These are phyloP conservation scores for Craterostigma plantagineum DNA, from an alignment of 257 asterid genomes.

Conservation along the genomic window DNA sequence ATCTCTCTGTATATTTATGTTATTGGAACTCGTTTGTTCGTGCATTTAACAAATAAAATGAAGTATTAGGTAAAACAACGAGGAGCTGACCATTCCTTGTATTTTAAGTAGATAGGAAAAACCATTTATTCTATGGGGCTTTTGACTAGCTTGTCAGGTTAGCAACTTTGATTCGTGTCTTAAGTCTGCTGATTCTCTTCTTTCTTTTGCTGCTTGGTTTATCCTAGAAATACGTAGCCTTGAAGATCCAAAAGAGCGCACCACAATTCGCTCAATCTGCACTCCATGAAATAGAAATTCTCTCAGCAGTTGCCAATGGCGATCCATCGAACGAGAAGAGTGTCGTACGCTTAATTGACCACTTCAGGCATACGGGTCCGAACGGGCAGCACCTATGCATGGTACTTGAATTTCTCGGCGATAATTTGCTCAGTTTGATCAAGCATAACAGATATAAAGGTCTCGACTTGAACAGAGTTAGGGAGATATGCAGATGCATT, in stretches of 20 bases:
- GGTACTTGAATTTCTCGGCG: conserved; percentile 96
- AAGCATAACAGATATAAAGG: conserved; percentile 71
- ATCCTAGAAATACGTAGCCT: conserved; percentile 62
- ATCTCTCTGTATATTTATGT: no score
- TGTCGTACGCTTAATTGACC: conserved; percentile 64
- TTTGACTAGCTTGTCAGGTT: no score
- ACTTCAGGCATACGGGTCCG: conserved; percentile 88
- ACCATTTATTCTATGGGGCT: no score
- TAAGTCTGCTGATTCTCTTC: no score
- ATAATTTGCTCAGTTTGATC: conserved; percentile 62
- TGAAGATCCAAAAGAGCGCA: conserved; percentile 96
- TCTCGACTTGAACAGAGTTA: conserved; percentile 58
- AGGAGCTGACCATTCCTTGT: no score
- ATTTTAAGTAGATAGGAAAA: no score
- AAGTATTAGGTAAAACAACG: no score
- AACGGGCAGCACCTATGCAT: conserved; percentile 96
- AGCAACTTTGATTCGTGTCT: no score
- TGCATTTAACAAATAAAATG: no score
- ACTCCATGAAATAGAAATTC: conserved; percentile 74
- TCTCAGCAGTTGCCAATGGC: conserved; percentile 65
- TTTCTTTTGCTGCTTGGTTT: no score
- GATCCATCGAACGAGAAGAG: conserved; percentile 47
- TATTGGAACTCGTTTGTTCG: no score
- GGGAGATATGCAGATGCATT: conserved; percentile 81
- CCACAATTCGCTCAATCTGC: conserved; percentile 96